A percentile compares a stretch with the other conserved stretches of the same genome.
Evolutionary conservation across 805 yeast species (phyloP).

Genomic region (Teunomyces cretensis): DNA sequence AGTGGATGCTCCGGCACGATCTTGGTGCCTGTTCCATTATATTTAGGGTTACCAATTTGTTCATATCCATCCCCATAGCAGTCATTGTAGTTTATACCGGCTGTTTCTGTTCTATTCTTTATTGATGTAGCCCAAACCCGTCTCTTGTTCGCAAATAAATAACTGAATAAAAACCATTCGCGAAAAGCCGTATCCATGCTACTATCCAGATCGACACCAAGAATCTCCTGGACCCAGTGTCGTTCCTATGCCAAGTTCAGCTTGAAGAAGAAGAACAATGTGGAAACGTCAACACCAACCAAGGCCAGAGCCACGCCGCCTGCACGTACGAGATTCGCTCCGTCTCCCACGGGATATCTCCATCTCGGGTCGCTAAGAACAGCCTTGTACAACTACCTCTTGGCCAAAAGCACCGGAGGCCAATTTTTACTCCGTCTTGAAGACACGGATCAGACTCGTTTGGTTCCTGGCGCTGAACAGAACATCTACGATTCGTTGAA

Average conservation of each 20-base stretch:
- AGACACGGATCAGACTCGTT: conserved; percentile 85
- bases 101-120: no score
- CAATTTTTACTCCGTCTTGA: conserved; percentile 80
- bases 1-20: no score
- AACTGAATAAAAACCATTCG: neutral
- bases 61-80: no score
- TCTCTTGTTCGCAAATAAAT: no score
- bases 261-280: conserved; percentile 6
- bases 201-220: neutral
- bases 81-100: no score
- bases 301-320: conserved; percentile 46
- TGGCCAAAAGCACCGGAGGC: conserved; percentile 80
- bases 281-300: conserved; percentile 15
- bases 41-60: no score
- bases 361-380: conserved; percentile 94
- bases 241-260: conserved; percentile 7
- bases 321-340: conserved; percentile 91
- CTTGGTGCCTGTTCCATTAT: no score
- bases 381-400: conserved; percentile 82
- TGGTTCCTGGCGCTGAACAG: conserved; percentile 79
- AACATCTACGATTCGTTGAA: conserved; percentile 70
- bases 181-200: neutral
- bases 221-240: neutral
- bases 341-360: conserved; percentile 95
- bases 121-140: no score